Percentiles rank a stretch among this genome's conserved stretches.
phyloP scores from a whole-genome alignment of 306 rosid species.

The Inga leiocalycina region DNA sequence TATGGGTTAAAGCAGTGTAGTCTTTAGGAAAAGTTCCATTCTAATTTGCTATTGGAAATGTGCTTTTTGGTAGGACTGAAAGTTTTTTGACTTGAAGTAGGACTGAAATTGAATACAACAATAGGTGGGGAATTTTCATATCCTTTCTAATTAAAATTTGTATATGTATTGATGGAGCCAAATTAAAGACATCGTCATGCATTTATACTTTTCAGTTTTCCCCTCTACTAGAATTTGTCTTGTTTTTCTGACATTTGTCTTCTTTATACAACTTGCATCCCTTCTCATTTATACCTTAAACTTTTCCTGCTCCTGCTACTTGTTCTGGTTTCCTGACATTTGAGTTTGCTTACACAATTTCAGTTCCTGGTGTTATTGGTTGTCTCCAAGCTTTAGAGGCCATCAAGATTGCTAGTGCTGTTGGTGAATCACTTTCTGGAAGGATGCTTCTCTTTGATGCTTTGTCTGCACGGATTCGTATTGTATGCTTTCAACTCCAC shows the following conservation, averaged over 20 bases:
- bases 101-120: constrained; percentile 10
- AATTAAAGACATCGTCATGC: not conserved
- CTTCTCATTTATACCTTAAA: not conserved
- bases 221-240: not conserved
- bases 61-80: constrained; percentile 7
- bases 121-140: not conserved
- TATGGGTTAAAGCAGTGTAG: not conserved
- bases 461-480: constrained; percentile 72
- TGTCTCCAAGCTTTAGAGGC: constrained; percentile 98
- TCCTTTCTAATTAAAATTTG: not conserved
- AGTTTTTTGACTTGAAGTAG: not conserved
- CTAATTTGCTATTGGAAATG: not conserved
- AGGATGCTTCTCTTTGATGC: constrained; percentile 96
- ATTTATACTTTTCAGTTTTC: not conserved
- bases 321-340: constrained; percentile 12
- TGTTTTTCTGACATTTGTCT: constrained; percentile 1
- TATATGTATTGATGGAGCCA: constrained; percentile 13
- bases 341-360: constrained; percentile 28
- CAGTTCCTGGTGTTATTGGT: constrained; percentile 98
- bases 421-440: constrained; percentile 90
- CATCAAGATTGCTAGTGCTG: constrained; percentile 80
- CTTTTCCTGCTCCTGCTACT: not conserved
- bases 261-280: constrained; percentile 12
- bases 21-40: not conserved
- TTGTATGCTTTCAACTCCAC: constrained; percentile 54